Percentiles rank a stretch among this genome's conserved stretches.
Evolutionary conservation across 257 asterid genomes (phyloP).

Genomic region (Oldenlandia corymbosa): DNA sequence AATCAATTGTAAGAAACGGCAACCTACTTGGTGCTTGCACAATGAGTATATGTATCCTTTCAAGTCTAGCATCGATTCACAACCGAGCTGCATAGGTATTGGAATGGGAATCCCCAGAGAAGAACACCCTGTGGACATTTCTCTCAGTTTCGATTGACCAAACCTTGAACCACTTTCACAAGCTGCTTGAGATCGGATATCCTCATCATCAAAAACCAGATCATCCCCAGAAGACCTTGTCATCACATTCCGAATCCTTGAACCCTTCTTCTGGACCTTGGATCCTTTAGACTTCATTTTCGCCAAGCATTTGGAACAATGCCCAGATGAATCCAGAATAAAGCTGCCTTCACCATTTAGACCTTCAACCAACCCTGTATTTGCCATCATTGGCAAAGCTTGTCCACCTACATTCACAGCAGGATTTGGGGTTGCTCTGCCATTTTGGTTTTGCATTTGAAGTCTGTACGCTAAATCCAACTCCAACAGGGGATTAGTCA

Average conservation of each 20-base stretch:
- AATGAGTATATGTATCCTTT: constrained; percentile 20
- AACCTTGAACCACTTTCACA: constrained; percentile 5
- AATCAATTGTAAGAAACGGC: constrained; percentile 31
- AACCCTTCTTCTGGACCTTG: constrained; percentile 22
- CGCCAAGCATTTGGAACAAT: constrained; percentile 14
- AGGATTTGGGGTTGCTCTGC: constrained; percentile 8
- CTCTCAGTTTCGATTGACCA: constrained; percentile 2
- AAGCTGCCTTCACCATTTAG: constrained; percentile 16
- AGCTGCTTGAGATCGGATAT: constrained; percentile 10
- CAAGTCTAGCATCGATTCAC: constrained; percentile 15
- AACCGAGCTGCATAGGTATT: not conserved
- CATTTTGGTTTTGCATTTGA: constrained; percentile 6
- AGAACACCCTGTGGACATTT: constrained; percentile 7
- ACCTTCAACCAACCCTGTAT: constrained; percentile 8
- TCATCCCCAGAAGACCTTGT: constrained; percentile 13
- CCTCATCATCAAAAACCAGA: constrained; percentile 1
- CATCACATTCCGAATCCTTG: constrained; percentile 10
- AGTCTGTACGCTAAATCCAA: constrained; percentile 12
- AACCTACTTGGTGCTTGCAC: constrained; percentile 41
- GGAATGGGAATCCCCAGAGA: not conserved
- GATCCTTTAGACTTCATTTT: constrained; percentile 18
- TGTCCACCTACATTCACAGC: constrained; percentile 5
- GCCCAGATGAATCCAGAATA: constrained; percentile 14
- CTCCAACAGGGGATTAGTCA: constrained; percentile 9
- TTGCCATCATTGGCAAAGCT: constrained; percentile 7